Base-by-base conservation (phyloP, 2,329 filamentous ascomycete species). In the Microsporum ferrugineum region DNA sequence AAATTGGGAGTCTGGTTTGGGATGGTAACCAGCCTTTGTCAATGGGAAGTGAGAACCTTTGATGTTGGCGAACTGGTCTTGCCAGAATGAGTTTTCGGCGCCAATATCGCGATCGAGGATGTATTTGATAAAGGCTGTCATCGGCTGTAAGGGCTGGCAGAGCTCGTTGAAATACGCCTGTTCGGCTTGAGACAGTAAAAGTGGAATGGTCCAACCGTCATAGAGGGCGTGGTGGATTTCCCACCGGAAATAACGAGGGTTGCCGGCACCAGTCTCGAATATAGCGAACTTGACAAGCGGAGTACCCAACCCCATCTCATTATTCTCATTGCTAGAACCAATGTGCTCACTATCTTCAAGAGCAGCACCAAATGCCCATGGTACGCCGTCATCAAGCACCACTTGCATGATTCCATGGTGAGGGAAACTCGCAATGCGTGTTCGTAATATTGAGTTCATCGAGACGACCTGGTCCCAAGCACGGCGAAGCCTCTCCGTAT, bases 391-490 rank as follows among this genome's bases (percentile, higher is more conserved):
- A 34, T 62, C 60, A 5, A 72, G 43, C 14, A 71, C 68, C 6
- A 63, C 61, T 23, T 68, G 63, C 12, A 70, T 61, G 47, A 72
- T 63, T 1, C 69, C 65, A 56, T 61, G 57, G 14, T 60, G 45
- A 12, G 41, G 57, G 7, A 67, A 23, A 34, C 41, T 43, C 4
- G 47, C 41, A 8, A 59, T 68, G 5, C 75, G 68, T 1, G 75
- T 78, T 4, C 76, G 72, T n/a, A 78, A 66, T 8, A 78, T 74
- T 4, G 74, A 70, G 14, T 68, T 66, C 4, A 69, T 69, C 4
- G 65, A 61, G 0, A 75, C 64, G 0, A 70, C 66, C 12, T 62
- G 65, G 29, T 73, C 66, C 71, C 73, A 77, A 0, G 74, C 71
- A 2, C 63, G 60, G 57, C 70, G 71, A 63, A 78, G 70, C 17